A percentile compares a stretch with the other conserved stretches of the same genome.
These are phyloP conservation scores for Thielaviopsis ethacetica DNA, from an alignment of 2,329 filamentous ascomycete genomes.

Conservation along the genomic window DNA sequence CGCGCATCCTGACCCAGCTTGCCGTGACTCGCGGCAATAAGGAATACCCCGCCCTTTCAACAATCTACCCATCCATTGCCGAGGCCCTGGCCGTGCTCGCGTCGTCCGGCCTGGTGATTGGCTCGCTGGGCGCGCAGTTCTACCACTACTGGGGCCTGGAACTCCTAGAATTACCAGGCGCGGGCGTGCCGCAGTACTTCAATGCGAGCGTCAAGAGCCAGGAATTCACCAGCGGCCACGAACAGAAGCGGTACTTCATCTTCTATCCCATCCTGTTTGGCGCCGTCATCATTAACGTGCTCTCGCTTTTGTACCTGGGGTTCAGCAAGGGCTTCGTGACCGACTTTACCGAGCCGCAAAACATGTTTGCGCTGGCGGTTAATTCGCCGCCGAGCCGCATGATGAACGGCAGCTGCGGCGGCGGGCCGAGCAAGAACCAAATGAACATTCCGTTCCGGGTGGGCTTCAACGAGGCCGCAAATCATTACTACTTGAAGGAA, in stretches of 20 bases:
- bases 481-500: conserved; percentile 29
- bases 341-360: conserved; percentile 64
- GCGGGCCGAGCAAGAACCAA: conserved; percentile 21
- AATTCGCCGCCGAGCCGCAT: conserved; percentile 32
- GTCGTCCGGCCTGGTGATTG: conserved; percentile 47
- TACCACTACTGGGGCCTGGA: conserved; percentile 36
- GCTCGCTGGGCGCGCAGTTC: conserved; percentile 43
- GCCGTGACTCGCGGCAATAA: conserved; percentile 19
- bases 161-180: conserved; percentile 14
- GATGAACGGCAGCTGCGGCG: conserved; percentile 24
- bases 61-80: conserved; percentile 45
- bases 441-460: conserved; percentile 27
- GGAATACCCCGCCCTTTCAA: background rate
- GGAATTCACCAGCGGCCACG: conserved; percentile 54
- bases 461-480: conserved; percentile 21
- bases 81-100: conserved; percentile 59
- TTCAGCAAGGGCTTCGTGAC: conserved; percentile 46
- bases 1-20: conserved; percentile 37
- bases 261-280: conserved; percentile 33
- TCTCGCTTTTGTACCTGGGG: conserved; percentile 46
- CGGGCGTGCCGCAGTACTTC: conserved; percentile 39
- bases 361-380: conserved; percentile 55
- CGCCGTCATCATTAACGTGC: conserved; percentile 48
- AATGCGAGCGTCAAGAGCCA: conserved; percentile 46
- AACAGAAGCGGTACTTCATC: conserved; percentile 39